Base-by-base conservation (phyloP, 2,329 filamentous ascomycete genomes). In the Pseudogymnoascus sp. region DNA sequence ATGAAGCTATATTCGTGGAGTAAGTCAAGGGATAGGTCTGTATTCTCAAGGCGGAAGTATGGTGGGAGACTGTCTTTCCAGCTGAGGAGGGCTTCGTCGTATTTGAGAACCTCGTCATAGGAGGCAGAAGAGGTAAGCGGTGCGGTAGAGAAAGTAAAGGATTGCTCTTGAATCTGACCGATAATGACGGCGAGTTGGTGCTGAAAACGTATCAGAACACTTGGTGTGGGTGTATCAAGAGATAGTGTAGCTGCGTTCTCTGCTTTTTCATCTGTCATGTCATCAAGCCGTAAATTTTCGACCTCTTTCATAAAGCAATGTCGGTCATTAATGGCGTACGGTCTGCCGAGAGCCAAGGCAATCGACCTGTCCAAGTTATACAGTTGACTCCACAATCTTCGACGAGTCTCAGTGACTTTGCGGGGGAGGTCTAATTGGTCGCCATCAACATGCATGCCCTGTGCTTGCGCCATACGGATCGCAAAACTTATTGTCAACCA, bases 401-500 rank as follows among this genome's bases (percentile, higher is more conserved):
- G 66, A 25, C 75, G 66, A 1, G 72, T 74, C 62, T 76, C 74
- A 0, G 72, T 71, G 38, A 72, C 72, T 47, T 73, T 73, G 4
- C 69, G 68, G 0, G 74, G 69, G 8, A 77, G 63, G 7, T 72
- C 65, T 73, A 74, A 76, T 14, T 72, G 67, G 61, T 74, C 72
- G 6, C 75, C 75, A 62, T 77, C 75, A 20, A 77, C 73, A 60
- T 77, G 75, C 68, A 77, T 76, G 0, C 75, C 75, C 59, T 77
- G 75, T 0, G 74, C 75, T 61, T 76, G 74, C 4, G 75, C 75
- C 72, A 77, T 75, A 12, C 75, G 73, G 65, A 76, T 74, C 1
- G 75, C 75, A 43, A 77, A 76, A 63, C 74, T 74, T 3, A 71
- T 71, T 1, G 75, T 77, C 1, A 77, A 69, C 75, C 75, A 77